These are phyloP conservation scores for Flaveria sonorensis DNA, from an alignment of 129 eudicot genomes.

Conservation along the genomic window DNA sequence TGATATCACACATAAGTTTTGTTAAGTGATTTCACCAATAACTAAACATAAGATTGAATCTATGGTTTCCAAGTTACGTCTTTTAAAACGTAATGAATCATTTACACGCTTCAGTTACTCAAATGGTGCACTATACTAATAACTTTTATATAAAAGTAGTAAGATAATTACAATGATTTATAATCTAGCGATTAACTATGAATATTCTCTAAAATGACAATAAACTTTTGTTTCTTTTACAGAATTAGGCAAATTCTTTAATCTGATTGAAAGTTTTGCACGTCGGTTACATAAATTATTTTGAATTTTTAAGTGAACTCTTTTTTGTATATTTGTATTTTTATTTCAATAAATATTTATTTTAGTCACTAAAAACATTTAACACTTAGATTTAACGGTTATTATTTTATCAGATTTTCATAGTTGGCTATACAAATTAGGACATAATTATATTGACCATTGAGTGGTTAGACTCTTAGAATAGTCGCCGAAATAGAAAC, in stretches of 20 bases:
- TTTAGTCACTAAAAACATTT: no score
- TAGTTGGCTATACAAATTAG: no score
- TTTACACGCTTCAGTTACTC: background rate
- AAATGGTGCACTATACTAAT: background rate
- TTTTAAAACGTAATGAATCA: background rate
- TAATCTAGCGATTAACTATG: background rate
- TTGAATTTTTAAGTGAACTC: no score
- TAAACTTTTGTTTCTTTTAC: background rate
- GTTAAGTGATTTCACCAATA: background rate
- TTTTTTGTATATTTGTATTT: no score
- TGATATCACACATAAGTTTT: background rate
- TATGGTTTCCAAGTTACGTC: background rate
- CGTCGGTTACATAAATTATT: no score
- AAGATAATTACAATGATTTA: background rate
- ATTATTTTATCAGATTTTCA: no score
- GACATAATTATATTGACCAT: no score
- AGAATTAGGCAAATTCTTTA: background rate
- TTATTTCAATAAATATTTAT: no score
- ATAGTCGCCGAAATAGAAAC: no score
- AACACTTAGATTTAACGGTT: no score
- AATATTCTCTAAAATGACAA: background rate
- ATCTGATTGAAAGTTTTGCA: no score
- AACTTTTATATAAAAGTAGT: background rate
- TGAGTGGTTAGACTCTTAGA: no score
- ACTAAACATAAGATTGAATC: background rate